Conservation (phyloP, 2,329 filamentous ascomycete genomes). For the Beauveria sp. region DNA sequence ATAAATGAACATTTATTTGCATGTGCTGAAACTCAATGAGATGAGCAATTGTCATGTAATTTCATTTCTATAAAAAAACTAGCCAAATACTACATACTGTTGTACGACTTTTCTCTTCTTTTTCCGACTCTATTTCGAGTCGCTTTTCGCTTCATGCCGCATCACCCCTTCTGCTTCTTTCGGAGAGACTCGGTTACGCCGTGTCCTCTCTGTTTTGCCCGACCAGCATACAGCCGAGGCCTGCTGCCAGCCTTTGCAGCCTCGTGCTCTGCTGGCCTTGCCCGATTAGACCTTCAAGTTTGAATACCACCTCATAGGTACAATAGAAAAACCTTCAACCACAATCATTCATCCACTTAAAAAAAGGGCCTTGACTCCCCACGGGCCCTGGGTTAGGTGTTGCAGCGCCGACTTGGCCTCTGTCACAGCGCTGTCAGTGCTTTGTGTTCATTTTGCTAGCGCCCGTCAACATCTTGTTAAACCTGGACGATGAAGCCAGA, state of each 20-base stretch:
- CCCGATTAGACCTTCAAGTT: no score
- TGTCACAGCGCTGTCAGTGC: no score
- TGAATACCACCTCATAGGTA: no score
- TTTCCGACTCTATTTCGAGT: background rate
- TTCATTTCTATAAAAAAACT: background rate
- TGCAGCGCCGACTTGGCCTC: no score
- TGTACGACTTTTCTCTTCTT: background rate
- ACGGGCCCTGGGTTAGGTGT: no score
- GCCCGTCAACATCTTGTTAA: no score
- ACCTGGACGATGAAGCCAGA: background rate
- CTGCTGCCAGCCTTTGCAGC: background rate
- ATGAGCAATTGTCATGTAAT: background rate
- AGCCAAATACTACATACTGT: background rate
- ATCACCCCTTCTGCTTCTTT: background rate
- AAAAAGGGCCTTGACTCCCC: no score
- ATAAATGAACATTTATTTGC: background rate
- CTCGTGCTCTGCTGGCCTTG: no score
- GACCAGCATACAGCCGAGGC: constrained; percentile 1
- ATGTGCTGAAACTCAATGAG: background rate
- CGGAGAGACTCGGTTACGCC: background rate
- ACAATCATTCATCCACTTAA: no score
- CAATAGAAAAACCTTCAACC: no score
- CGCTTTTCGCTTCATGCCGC: background rate
- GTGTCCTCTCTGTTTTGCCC: background rate
- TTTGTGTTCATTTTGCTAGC: background rate